Evolutionary conservation across 306 rosid genomes (phyloP).

Genomic region (Urtica urens): DNA sequence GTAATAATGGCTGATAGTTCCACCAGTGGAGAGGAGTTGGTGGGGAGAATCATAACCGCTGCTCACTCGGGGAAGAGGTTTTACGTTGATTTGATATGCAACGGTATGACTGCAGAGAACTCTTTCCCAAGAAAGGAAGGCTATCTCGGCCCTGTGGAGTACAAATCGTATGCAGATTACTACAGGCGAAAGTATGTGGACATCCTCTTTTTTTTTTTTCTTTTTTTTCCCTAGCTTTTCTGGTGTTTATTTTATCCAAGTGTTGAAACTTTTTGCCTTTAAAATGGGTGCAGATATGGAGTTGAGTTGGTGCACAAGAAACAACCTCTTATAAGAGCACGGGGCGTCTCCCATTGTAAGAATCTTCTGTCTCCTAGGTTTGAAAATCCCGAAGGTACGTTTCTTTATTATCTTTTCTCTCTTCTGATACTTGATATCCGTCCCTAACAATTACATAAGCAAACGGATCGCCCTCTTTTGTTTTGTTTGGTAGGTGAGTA

Average conservation of each 20-base stretch:
- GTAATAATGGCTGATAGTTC: conserved; percentile 84
- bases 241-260: background rate
- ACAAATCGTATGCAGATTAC: conserved; percentile 95
- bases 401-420: conserved; percentile 13
- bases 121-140: conserved; percentile 98
- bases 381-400: conserved; percentile 75
- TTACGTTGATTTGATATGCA: conserved; percentile 86
- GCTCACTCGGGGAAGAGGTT: conserved; percentile 99
- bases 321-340: conserved; percentile 88
- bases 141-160: conserved; percentile 97
- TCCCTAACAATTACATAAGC: conserved; percentile 5
- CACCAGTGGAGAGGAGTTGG: conserved; percentile 56
- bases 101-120: conserved; percentile 84
- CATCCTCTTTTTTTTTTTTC: conserved; percentile 14
- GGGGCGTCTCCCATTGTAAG: conserved; percentile 98
- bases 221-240: conserved; percentile 12
- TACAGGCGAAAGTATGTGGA: conserved; percentile 84
- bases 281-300: conserved; percentile 63
- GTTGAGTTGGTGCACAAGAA: conserved; percentile 78
- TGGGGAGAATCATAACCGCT: conserved; percentile 88
- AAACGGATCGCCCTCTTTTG: conserved; percentile 17
- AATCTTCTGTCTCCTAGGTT: conserved; percentile 92
- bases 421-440: conserved; percentile 4
- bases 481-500: conserved; percentile 63
- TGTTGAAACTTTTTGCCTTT: conserved; percentile 17